phyloP scores from a whole-genome alignment of 169 alveolate genomes.

The Cryptosporidium sp. region DNA sequence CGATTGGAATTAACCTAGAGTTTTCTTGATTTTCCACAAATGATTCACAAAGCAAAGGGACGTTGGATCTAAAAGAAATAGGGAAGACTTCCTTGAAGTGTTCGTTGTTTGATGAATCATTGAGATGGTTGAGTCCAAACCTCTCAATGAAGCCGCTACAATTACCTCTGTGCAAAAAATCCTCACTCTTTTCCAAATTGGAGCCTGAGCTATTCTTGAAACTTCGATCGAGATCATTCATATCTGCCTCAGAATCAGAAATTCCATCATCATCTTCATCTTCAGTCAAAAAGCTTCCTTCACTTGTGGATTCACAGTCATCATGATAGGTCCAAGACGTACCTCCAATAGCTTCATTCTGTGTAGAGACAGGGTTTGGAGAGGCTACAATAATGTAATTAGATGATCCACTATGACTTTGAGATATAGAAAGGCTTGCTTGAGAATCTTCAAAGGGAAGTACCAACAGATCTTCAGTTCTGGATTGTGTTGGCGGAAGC shows the following conservation, averaged over 20 bases:
- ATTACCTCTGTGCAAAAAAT: background rate
- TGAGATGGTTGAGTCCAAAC: slow-evolving; percentile 8
- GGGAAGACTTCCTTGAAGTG: background rate
- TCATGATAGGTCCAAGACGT: slow-evolving; percentile 20
- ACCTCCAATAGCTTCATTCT: slow-evolving; percentile 1
- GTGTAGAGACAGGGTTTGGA: slow-evolving; percentile 7
- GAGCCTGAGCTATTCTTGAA: background rate
- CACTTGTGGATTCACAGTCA: slow-evolving; percentile 73
- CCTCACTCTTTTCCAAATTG: background rate
- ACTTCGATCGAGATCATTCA: slow-evolving; percentile 4
- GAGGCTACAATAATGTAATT: slow-evolving; percentile 37
- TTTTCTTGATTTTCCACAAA: background rate
- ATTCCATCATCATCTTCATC: slow-evolving; percentile 17
- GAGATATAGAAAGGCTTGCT: background rate
- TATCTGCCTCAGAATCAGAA: slow-evolving; percentile 18
- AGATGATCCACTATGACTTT: slow-evolving; percentile 2
- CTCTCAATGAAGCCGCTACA: background rate
- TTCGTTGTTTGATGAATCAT: background rate
- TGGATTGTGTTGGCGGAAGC: slow-evolving; percentile 45
- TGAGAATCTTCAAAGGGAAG: slow-evolving; percentile 46
- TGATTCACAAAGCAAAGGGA: background rate
- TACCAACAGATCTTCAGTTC: slow-evolving; percentile 16
- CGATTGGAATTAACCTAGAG: slow-evolving; percentile 5
- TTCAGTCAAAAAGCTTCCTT: slow-evolving; percentile 54
- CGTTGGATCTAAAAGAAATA: background rate